Conservation (phyloP, 1,139 yeast genomes). For the Schizosaccharomyces versatilis region DNA sequence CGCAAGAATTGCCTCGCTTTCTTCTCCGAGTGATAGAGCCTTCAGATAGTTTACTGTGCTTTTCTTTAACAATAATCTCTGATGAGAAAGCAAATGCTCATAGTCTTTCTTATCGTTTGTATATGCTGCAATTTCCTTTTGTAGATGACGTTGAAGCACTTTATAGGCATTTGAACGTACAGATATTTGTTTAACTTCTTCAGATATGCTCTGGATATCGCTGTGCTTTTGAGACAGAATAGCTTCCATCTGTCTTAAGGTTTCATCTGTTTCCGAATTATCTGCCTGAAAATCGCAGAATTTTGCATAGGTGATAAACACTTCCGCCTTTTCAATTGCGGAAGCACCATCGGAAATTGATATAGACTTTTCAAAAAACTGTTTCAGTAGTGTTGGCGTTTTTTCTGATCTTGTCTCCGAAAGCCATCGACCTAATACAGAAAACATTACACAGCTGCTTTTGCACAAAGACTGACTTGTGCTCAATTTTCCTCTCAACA, state of each 20-base stretch:
- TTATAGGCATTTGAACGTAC: background rate
- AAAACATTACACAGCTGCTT: background rate
- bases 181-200: conserved; percentile 11
- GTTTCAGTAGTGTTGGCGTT: background rate
- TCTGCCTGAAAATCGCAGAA: background rate
- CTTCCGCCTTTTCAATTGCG: background rate
- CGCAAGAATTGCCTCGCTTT: conserved; percentile 38
- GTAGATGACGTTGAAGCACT: background rate
- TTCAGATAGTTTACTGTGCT: conserved; percentile 42
- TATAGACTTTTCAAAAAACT: background rate
- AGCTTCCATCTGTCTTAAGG: background rate
- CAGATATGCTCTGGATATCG: conserved; percentile 2
- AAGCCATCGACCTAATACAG: background rate
- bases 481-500: background rate
- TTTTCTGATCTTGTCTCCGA: background rate
- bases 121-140: background rate
- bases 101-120: conserved; percentile 27
- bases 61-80: conserved; percentile 27
- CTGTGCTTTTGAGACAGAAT: conserved; percentile 1
- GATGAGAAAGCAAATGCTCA: conserved; percentile 22
- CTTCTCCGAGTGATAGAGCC: conserved; percentile 28
- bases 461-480: background rate
- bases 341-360: too few species aligned
- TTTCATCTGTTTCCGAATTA: background rate
- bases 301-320: background rate